A percentile compares a stretch with the other conserved stretches of the same genome.
Conservation (phyloP, 441 rosid genomes). For the Biscutella auriculata region DNA sequence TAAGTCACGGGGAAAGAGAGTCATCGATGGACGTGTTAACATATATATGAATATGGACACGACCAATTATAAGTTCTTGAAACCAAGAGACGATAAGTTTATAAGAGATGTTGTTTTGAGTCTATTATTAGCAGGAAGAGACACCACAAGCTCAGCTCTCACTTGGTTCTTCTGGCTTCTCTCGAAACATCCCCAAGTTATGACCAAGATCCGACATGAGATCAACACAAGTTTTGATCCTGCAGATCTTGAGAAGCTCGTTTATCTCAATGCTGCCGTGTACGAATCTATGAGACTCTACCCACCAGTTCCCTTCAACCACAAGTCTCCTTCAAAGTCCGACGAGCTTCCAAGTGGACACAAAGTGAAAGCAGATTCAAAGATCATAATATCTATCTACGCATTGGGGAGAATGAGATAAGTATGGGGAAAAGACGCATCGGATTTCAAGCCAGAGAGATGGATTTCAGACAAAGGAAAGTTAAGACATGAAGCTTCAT, state of each 20-base stretch:
- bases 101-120: constrained; percentile 25
- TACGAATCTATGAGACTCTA: constrained; percentile 45
- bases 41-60: constrained; percentile 11
- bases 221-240: constrained; percentile 21
- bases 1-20: background rate
- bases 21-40: constrained; percentile 11
- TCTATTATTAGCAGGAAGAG: constrained; percentile 29
- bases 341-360: constrained; percentile 44
- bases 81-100: constrained; percentile 13
- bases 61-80: constrained; percentile 9
- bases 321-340: constrained; percentile 33
- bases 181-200: constrained; percentile 22
- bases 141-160: constrained; percentile 30
- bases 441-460: constrained; percentile 37
- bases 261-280: constrained; percentile 30
- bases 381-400: constrained; percentile 37
- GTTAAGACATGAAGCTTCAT: constrained; percentile 4
- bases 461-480: constrained; percentile 8
- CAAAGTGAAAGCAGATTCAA: constrained; percentile 28
- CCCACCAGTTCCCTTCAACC: constrained; percentile 53
- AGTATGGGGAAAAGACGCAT: constrained; percentile 44
- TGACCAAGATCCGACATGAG: constrained; percentile 29
- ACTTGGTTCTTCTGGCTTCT: constrained; percentile 35
- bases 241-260: constrained; percentile 33
- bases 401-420: constrained; percentile 53